Evolutionary conservation across 805 yeast genomes (phyloP).

Genomic region (Hanseniaspora occidentalis): DNA sequence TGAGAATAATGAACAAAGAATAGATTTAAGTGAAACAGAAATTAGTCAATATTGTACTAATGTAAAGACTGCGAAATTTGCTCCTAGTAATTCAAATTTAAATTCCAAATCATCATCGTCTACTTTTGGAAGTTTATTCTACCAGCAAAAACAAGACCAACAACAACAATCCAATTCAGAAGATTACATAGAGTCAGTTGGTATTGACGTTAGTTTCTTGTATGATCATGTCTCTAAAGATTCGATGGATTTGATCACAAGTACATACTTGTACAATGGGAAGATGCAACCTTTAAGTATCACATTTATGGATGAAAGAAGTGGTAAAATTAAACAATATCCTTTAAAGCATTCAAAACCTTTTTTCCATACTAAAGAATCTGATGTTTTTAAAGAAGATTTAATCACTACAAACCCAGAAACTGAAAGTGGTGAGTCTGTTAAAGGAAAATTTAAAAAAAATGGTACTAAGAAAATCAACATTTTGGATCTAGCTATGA

Average conservation of each 20-base stretch:
- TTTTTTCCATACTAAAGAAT: background rate
- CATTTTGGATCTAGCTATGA: background rate
- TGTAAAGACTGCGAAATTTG: too few species aligned
- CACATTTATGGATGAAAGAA: conserved; percentile 1
- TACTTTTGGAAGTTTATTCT: too few species aligned
- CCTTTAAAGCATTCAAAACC: background rate
- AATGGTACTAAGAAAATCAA: too few species aligned
- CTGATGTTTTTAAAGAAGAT: background rate
- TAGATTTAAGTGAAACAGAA: background rate
- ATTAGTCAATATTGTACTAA: background rate
- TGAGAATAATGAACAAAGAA: too few species aligned
- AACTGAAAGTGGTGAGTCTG: too few species aligned
- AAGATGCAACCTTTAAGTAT: background rate
- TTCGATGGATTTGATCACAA: background rate
- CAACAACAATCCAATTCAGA: too few species aligned
- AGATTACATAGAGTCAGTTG: conserved; percentile 1
- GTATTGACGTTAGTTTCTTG: background rate
- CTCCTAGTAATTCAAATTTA: too few species aligned
- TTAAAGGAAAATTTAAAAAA: too few species aligned
- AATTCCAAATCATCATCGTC: too few species aligned
- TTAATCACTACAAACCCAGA: too few species aligned
- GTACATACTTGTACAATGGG: background rate
- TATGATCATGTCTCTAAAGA: background rate
- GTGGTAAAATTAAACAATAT: background rate
- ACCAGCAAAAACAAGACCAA: too few species aligned